Base-by-base conservation (phyloP, 345 rosid genomes). In the Murraya paniculata region DNA sequence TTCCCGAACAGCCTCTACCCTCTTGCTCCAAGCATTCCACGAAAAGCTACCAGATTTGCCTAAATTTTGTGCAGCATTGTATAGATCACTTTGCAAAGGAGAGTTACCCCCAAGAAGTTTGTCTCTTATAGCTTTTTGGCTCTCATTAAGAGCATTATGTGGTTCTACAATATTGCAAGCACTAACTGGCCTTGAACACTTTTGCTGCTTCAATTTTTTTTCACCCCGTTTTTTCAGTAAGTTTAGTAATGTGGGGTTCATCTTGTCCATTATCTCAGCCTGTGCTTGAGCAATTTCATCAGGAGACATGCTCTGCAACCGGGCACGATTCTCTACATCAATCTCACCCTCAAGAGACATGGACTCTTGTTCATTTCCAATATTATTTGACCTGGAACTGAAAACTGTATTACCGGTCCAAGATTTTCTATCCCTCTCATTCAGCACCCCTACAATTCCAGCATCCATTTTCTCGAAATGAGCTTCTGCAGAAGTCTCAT, bases 11-110 rank as follows among this genome's bases (percentile, higher is more conserved):
- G 92, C 90, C 85, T 95, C 97, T 73, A 95, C 99, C 86, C 94
- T 92, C 80, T 87, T 82, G 76, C 90, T 90, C 99, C 98, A 95
- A 73, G 85, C 75, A 85, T 83, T 86, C 99, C 99, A 93, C 81
- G 81, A 86, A 79, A 64, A 78, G 77, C 81, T 85, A 77, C 64
- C 69, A 64, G 60, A 67, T 67, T 78, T 71, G 65, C 57, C 80
- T 67, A 78, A 57, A 77, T 82, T 84, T 78, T 84, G 87, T 65
- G 76, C 71, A 62, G 35, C 72, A 61, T 48, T 76, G 73, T 66
- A 79, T 72, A 65, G 79, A 45, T 64, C 82, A 72, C 71, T 71
- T 31, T 82, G 78, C 56, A 57, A 58, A 57, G 81, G 81, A 71
- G 80, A 74, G 30, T 55, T 58, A 75, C 66, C 82, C 62, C 39